Evolutionary conservation across 2,329 filamentous ascomycete species (phyloP).

Genomic region (Cladosporium sp.): DNA sequence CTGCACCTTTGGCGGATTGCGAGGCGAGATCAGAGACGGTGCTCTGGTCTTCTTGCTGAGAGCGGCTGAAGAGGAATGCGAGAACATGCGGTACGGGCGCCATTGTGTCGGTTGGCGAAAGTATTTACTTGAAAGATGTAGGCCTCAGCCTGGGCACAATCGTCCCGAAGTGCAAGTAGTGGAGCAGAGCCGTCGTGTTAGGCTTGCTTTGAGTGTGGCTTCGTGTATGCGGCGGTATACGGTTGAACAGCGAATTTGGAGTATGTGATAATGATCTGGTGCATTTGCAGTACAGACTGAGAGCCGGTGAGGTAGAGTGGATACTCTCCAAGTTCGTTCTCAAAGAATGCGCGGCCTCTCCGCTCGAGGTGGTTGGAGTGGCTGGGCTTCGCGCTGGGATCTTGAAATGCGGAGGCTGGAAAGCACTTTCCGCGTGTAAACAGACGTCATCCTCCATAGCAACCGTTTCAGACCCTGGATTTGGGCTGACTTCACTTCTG

Average conservation of each 20-base stretch:
- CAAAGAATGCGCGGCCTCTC: slow-evolving; percentile 3
- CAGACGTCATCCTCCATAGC: slow-evolving; percentile 3
- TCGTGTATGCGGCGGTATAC: background rate
- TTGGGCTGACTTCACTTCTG: background rate
- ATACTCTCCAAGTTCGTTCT: background rate
- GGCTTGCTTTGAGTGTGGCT: slow-evolving; percentile 3
- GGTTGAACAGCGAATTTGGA: background rate
- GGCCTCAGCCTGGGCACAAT: slow-evolving; percentile 33
- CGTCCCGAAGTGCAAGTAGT: background rate
- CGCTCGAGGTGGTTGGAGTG: slow-evolving; percentile 11
- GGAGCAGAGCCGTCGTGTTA: slow-evolving; percentile 1
- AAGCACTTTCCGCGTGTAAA: background rate
- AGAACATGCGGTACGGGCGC: slow-evolving; percentile 29
- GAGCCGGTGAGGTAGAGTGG: slow-evolving; percentile 5
- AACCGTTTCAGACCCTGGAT: background rate
- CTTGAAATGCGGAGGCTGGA: slow-evolving; percentile 1
- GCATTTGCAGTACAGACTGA: background rate
- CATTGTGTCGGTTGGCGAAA: slow-evolving; percentile 25
- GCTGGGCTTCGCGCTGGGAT: slow-evolving; percentile 8
- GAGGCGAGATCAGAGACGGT: slow-evolving; percentile 32
- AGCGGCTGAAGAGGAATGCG: slow-evolving; percentile 27
- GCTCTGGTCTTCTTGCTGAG: slow-evolving; percentile 18
- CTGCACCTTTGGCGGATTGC: slow-evolving; percentile 17
- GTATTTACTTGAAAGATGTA: slow-evolving; percentile 19
- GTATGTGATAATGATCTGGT: background rate